These are phyloP conservation scores for Termitomyces bulborhizus DNA, from an alignment of 768 basidiomycete species.

Conservation along the genomic window DNA sequence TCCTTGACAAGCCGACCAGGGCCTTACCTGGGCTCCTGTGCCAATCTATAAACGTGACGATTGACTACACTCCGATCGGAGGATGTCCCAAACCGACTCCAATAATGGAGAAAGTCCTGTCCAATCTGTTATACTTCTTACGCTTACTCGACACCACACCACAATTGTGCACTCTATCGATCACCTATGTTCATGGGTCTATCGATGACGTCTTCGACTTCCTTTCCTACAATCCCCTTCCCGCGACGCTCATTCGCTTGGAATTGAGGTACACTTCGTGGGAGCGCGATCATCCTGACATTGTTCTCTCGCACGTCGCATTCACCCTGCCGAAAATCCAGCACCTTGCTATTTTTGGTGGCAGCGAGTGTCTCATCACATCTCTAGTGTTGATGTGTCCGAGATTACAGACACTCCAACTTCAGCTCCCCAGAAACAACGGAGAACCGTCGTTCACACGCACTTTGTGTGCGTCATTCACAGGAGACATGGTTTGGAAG, in stretches of 20 bases:
- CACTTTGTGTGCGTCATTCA: neutral
- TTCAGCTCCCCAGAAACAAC: neutral
- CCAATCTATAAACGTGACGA: conserved; percentile 6
- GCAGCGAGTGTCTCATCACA: neutral
- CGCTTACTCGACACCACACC: conserved; percentile 8
- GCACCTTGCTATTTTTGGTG: conserved; percentile 3
- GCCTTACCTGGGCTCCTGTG: conserved; percentile 2
- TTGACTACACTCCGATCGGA: conserved; percentile 5
- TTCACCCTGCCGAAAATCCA: conserved; percentile 1
- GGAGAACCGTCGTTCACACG: neutral
- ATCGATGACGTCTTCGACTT: conserved; percentile 10
- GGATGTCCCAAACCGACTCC: neutral
- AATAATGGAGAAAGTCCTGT: conserved; percentile 1
- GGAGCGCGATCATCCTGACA: neutral
- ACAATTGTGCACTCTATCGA: conserved; percentile 2
- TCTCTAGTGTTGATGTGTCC: conserved; percentile 6
- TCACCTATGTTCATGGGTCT: conserved; percentile 4
- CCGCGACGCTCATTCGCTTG: conserved; percentile 1
- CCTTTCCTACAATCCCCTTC: conserved; percentile 8
- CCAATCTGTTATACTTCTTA: conserved; percentile 8
- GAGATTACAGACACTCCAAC: conserved; percentile 1
- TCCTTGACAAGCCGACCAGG: neutral
- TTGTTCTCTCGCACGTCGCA: neutral
- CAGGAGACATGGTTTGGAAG: neutral
- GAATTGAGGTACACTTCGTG: conserved; percentile 1